These are phyloP conservation scores for Boletus coccyginus DNA, from an alignment of 768 basidiomycete genomes.

Conservation along the genomic window DNA sequence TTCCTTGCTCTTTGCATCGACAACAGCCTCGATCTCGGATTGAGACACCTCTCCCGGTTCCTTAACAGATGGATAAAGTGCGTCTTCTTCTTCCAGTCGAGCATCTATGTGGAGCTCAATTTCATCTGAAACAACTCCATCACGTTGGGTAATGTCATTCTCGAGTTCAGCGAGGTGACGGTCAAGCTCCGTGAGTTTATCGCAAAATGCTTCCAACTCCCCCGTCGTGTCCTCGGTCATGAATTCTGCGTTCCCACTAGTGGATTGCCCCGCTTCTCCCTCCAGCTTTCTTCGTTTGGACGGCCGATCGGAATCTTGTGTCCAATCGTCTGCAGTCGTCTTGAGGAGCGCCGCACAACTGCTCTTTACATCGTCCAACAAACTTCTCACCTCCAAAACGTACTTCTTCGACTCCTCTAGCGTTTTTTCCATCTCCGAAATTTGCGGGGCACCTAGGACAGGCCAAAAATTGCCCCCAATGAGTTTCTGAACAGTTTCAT, in stretches of 20 bases:
- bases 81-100: slow-evolving; percentile 27
- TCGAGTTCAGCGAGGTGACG: slow-evolving; percentile 32
- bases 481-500: slow-evolving; percentile 28
- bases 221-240: background rate
- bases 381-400: slow-evolving; percentile 29
- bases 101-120: slow-evolving; percentile 31
- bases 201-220: slow-evolving; percentile 28
- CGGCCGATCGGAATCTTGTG: slow-evolving; percentile 23
- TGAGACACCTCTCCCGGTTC: slow-evolving; percentile 15
- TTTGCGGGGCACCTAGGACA: slow-evolving; percentile 23
- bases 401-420: slow-evolving; percentile 27
- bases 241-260: background rate
- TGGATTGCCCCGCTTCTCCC: slow-evolving; percentile 2
- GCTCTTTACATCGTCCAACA: slow-evolving; percentile 22
- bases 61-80: slow-evolving; percentile 20
- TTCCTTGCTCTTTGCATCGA: slow-evolving; percentile 23
- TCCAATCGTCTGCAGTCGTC: slow-evolving; percentile 8
- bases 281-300: slow-evolving; percentile 27
- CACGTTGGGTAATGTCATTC: slow-evolving; percentile 37
- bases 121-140: slow-evolving; percentile 27
- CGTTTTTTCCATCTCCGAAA: slow-evolving; percentile 24
- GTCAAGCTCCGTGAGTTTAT: slow-evolving; percentile 29
- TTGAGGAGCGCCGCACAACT: slow-evolving; percentile 23
- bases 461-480: slow-evolving; percentile 42
- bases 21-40: slow-evolving; percentile 25